phyloP scores from a whole-genome alignment of 768 basidiomycete genomes.

The Mrakia gelida region DNA sequence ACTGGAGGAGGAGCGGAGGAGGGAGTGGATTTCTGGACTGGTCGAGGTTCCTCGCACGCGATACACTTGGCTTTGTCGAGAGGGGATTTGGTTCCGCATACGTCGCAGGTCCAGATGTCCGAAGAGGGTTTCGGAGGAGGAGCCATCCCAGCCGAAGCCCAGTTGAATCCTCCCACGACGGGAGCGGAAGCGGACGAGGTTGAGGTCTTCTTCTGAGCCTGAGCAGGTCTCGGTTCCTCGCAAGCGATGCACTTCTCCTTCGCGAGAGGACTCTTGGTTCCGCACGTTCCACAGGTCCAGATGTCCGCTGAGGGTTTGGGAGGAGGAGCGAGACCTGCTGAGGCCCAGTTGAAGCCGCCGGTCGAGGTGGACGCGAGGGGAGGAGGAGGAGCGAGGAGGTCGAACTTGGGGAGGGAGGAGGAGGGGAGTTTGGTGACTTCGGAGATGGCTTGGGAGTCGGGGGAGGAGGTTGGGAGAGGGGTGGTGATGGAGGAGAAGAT shows the following conservation, averaged over 20 bases:
- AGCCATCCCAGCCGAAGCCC: conserved; percentile 23
- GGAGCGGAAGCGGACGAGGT: not conserved
- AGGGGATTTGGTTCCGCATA: conserved; percentile 9
- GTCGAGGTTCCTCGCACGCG: conserved; percentile 30
- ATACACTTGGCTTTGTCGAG: conserved; percentile 13
- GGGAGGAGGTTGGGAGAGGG: conserved; percentile 14
- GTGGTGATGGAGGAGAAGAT: conserved; percentile 17
- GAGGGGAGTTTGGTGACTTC: conserved; percentile 13
- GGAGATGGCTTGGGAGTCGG: not conserved
- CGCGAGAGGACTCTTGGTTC: not conserved
- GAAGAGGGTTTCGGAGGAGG: conserved; percentile 1
- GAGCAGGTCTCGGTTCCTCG: conserved; percentile 24
- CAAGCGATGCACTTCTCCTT: conserved; percentile 27
- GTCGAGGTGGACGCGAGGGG: not conserved
- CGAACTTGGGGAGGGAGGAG: conserved; percentile 16
- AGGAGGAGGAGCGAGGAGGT: conserved; percentile 25
- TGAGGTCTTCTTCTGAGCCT: not conserved
- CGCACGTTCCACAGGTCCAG: conserved; percentile 23
- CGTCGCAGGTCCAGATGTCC: conserved; percentile 28
- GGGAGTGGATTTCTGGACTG: not conserved
- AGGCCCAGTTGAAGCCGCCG: conserved; percentile 28
- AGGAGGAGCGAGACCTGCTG: conserved; percentile 24
- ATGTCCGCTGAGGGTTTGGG: conserved; percentile 14
- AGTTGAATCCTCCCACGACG: conserved; percentile 20
- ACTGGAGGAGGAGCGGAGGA: not conserved